These are phyloP conservation scores for Penicillium capsulatum DNA, from an alignment of 2,329 filamentous ascomycete genomes.

Conservation along the genomic window DNA sequence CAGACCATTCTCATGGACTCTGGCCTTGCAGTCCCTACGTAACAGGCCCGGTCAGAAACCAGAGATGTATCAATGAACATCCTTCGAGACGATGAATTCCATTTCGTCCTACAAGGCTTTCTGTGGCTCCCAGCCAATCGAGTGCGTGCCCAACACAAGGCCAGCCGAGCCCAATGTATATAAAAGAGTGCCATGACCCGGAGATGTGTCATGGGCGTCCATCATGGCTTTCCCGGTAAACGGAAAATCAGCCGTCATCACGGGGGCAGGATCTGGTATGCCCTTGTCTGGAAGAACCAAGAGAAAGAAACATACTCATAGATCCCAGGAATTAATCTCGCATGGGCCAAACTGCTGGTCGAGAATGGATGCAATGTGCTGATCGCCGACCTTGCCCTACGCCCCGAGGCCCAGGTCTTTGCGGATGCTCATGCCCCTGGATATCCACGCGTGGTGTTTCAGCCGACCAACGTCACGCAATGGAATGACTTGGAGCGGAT, in stretches of 20 bases:
- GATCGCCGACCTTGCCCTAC: constrained; percentile 1
- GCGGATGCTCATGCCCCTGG: background rate
- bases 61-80: too few relatives aligned
- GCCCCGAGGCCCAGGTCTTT: constrained; percentile 2
- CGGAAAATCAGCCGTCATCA: constrained; percentile 1
- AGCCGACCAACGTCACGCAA: background rate
- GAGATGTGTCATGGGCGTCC: too few relatives aligned
- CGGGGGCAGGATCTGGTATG: constrained; percentile 1
- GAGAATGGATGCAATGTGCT: constrained; percentile 1
- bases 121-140: too few relatives aligned
- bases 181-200: too few relatives aligned
- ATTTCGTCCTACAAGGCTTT: too few relatives aligned
- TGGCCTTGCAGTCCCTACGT: too few relatives aligned
- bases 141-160: too few relatives aligned
- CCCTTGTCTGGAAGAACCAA: background rate
- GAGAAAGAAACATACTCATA: background rate
- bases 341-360: background rate
- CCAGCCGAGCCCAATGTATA: too few relatives aligned
- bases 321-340: background rate
- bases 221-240: background rate
- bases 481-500: background rate
- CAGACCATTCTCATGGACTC: too few relatives aligned
- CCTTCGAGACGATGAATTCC: too few relatives aligned
- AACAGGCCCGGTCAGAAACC: too few relatives aligned
- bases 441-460: background rate